Percentiles rank a stretch among this genome's conserved stretches.
phyloP scores from a whole-genome alignment of 1,284 basidiomycete genomes.

The Naganishia sp. region DNA sequence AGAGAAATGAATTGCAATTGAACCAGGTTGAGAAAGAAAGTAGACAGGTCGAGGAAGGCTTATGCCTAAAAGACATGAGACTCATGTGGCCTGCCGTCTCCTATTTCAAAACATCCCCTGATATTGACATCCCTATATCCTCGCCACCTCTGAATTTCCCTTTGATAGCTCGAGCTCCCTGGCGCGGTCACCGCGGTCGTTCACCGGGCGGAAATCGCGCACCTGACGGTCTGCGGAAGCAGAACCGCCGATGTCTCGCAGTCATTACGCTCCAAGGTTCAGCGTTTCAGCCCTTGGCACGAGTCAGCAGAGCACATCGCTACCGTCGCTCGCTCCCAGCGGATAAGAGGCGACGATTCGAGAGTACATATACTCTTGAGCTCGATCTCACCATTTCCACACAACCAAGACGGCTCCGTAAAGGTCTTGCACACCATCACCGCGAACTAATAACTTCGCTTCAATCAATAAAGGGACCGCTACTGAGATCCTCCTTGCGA shows the following conservation, averaged over 20 bases:
- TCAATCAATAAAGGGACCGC: not conserved
- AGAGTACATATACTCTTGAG: no score
- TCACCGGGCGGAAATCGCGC: slow-evolving; percentile 9
- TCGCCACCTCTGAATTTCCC: no score
- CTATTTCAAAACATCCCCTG: no score
- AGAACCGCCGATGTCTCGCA: slow-evolving; percentile 16
- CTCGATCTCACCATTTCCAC: no score
- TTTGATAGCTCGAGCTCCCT: no score
- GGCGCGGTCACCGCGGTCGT: slow-evolving; percentile 7
- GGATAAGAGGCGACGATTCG: not conserved
- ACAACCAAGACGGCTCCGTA: no score
- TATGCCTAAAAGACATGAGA: no score
- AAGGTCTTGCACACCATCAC: not conserved
- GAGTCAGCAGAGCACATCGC: slow-evolving; percentile 6
- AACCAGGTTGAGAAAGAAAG: no score
- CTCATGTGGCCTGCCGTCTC: no score
- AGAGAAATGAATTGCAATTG: no score
- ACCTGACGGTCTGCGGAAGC: slow-evolving; percentile 7
- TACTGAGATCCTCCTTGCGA: not conserved
- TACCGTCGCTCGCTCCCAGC: not conserved
- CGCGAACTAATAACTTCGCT: not conserved
- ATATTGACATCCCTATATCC: no score
- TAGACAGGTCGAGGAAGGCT: no score
- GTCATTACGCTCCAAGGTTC: not conserved
- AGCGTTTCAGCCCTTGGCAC: slow-evolving; percentile 1